Conservation (phyloP, 2,329 filamentous ascomycete genomes). For the Trichoderma koningii region DNA sequence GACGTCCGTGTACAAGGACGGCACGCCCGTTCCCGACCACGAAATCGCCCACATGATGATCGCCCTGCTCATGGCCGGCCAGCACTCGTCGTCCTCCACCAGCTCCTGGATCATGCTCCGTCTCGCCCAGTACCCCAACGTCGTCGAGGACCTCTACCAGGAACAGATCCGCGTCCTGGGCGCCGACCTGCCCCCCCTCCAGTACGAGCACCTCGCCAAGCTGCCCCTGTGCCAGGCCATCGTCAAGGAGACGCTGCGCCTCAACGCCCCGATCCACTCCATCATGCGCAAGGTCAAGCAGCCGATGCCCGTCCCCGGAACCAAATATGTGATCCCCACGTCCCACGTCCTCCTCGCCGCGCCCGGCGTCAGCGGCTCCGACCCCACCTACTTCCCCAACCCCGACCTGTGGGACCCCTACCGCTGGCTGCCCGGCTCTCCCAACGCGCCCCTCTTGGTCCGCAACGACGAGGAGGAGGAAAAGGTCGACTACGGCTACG, state of each 20-base stretch:
- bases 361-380: slow-evolving; percentile 76
- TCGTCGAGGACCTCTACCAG: slow-evolving; percentile 77
- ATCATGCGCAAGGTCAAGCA: slow-evolving; percentile 91
- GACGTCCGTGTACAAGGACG: slow-evolving; percentile 83
- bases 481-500: slow-evolving; percentile 92
- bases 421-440: slow-evolving; percentile 75
- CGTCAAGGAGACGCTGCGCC: slow-evolving; percentile 86
- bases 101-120: slow-evolving; percentile 83
- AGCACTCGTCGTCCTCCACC: slow-evolving; percentile 85
- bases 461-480: slow-evolving; percentile 63
- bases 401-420: slow-evolving; percentile 85
- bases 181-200: slow-evolving; percentile 70
- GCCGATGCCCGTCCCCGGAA: slow-evolving; percentile 80
- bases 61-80: slow-evolving; percentile 86
- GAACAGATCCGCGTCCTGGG: slow-evolving; percentile 79
- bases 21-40: slow-evolving; percentile 73
- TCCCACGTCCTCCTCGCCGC: slow-evolving; percentile 81
- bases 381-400: slow-evolving; percentile 76
- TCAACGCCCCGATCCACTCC: slow-evolving; percentile 92
- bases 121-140: slow-evolving; percentile 73
- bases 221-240: slow-evolving; percentile 81
- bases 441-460: slow-evolving; percentile 52
- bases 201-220: slow-evolving; percentile 75
- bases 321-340: slow-evolving; percentile 78
- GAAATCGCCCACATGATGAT: slow-evolving; percentile 95